Percentiles rank a stretch among this genome's conserved stretches.
Evolutionary conservation across 1,139 yeast species (phyloP).

Genomic region (Geotrichum candidum): DNA sequence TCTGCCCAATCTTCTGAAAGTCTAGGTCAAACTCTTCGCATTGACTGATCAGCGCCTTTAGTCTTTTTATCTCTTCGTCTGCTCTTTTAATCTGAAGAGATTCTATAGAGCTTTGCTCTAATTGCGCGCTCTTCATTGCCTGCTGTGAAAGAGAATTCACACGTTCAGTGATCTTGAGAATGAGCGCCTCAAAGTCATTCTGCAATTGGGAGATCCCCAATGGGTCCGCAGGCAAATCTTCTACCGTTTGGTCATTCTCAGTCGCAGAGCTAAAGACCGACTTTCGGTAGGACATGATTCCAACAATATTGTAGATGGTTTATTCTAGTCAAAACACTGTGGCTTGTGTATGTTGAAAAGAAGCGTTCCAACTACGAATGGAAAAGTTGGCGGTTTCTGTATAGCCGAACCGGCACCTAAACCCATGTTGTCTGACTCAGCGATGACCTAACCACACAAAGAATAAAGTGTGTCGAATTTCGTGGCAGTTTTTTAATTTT

Average conservation of each 20-base stretch:
- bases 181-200: slow-evolving; percentile 13
- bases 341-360: background rate
- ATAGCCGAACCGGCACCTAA: background rate
- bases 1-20: slow-evolving; percentile 62
- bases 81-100: slow-evolving; percentile 25
- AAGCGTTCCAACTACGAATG: background rate
- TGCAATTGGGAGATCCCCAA: slow-evolving; percentile 11
- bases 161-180: slow-evolving; percentile 17
- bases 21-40: slow-evolving; percentile 58
- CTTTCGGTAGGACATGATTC: background rate
- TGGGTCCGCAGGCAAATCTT: slow-evolving; percentile 8
- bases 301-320: background rate
- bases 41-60: slow-evolving; percentile 41
- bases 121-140: slow-evolving; percentile 24
- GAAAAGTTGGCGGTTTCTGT: background rate
- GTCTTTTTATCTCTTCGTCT: slow-evolving; percentile 42
- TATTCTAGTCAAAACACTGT: background rate
- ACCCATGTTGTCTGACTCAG: background rate
- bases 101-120: slow-evolving; percentile 22
- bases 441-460: background rate
- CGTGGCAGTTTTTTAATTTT: slow-evolving; percentile 2
- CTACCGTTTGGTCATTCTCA: background rate
- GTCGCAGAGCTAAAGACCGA: background rate
- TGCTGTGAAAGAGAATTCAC: slow-evolving; percentile 24
- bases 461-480: background rate